Evolutionary conservation across 108 stramenopile genomes (phyloP).

Genomic region (Fragilaria radians): DNA sequence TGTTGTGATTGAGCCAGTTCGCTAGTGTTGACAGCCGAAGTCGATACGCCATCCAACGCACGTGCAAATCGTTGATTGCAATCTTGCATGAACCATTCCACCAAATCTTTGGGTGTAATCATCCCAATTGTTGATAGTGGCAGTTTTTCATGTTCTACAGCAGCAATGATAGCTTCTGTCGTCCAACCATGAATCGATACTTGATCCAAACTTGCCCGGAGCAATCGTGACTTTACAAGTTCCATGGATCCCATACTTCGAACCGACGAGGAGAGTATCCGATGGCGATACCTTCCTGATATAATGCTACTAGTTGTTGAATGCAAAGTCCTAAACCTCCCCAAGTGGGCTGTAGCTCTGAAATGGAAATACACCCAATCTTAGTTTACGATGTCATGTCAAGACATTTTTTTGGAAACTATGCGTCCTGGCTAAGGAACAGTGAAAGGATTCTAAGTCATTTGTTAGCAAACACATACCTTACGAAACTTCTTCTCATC

Average conservation of each 20-base stretch:
- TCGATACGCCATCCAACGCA: slow-evolving; percentile 17
- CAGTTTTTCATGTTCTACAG: slow-evolving; percentile 34
- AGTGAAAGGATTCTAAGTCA: no score
- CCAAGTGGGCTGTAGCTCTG: no score
- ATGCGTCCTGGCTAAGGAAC: no score
- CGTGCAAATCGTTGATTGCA: slow-evolving; percentile 48
- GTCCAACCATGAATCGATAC: slow-evolving; percentile 79
- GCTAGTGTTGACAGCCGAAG: background rate
- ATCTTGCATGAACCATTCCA: slow-evolving; percentile 72
- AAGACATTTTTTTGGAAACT: no score
- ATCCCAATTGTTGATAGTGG: slow-evolving; percentile 65
- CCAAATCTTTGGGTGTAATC: slow-evolving; percentile 57
- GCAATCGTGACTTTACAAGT: background rate
- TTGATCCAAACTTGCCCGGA: slow-evolving; percentile 35
- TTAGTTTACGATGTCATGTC: no score
- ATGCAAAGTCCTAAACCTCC: no score
- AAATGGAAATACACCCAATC: no score
- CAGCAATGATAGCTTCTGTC: slow-evolving; percentile 65
- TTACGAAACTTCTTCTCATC: no score
- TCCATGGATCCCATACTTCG: background rate
- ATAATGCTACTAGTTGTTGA: no score
- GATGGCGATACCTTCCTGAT: no score
- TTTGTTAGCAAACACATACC: no score
- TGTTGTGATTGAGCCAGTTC: no score
- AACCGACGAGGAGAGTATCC: background rate